Evolutionary conservation across 163 green algal genomes (phyloP).

Genomic region (Volvox carteri): DNA sequence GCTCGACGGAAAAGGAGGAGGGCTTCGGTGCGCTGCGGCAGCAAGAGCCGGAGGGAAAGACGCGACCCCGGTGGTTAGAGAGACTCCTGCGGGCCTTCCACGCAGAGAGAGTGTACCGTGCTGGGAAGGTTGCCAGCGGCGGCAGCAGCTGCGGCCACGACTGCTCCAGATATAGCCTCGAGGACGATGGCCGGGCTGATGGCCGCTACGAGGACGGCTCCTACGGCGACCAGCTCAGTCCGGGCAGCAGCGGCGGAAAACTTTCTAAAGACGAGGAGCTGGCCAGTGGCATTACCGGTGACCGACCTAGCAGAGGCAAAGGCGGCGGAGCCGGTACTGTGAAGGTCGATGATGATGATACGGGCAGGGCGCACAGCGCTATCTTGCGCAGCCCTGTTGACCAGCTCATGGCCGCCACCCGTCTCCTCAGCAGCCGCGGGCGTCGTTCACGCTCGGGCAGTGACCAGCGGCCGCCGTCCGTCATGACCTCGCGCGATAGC

Average conservation of each 20-base stretch:
- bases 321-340: neutral
- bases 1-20: too few relatives aligned
- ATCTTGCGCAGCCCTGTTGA: neutral
- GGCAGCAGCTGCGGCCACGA: neutral
- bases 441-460: neutral
- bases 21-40: too few relatives aligned
- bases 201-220: too few relatives aligned
- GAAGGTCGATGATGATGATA: neutral
- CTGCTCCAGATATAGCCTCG: too few relatives aligned
- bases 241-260: too few relatives aligned
- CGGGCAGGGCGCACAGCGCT: neutral
- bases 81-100: neutral
- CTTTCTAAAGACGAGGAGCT: too few relatives aligned
- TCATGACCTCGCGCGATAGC: constrained; percentile 7
- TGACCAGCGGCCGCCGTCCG: neutral
- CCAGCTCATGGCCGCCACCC: neutral
- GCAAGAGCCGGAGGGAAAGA: neutral
- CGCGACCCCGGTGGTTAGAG: neutral
- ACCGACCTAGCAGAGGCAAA: too few relatives aligned
- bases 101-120: neutral
- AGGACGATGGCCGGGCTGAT: too few relatives aligned
- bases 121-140: neutral
- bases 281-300: too few relatives aligned
- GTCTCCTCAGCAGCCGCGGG: neutral
- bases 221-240: too few relatives aligned